phyloP scores from a whole-genome alignment of 148 eudicot genomes.

The Rhododendron ferrugineum region DNA sequence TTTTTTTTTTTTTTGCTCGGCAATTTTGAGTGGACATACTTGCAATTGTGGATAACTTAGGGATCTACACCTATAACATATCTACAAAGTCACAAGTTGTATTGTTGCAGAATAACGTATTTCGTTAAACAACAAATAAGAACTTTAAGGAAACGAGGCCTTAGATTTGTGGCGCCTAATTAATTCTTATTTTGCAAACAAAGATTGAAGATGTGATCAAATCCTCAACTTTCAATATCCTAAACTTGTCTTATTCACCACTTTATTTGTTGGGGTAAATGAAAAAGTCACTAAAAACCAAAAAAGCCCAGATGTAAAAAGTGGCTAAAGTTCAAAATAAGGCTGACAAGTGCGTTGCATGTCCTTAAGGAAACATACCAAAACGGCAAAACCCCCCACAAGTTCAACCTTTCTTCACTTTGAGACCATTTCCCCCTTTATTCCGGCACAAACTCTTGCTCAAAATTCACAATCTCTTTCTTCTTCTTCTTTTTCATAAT shows the following conservation, averaged over 20 bases:
- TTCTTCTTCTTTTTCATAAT: no score
- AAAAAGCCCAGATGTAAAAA: background rate
- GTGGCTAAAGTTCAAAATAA: background rate
- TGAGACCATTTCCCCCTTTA: slow-evolving; percentile 6
- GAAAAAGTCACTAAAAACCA: background rate
- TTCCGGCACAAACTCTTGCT: slow-evolving; percentile 7
- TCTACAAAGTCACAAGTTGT: no score
- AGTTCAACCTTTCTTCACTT: background rate
- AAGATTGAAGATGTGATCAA: background rate
- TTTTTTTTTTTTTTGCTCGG: no score
- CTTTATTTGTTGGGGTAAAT: background rate
- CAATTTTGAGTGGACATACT: background rate
- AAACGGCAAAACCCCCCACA: slow-evolving; percentile 2
- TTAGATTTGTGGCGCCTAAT: background rate
- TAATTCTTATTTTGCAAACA: background rate
- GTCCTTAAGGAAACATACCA: slow-evolving; percentile 15
- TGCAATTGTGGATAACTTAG: background rate
- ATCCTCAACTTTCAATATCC: background rate
- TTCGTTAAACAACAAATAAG: no score
- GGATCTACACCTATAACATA: background rate
- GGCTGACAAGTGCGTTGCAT: slow-evolving; percentile 10
- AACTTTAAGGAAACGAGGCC: no score
- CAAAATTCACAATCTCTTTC: background rate
- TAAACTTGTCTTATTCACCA: background rate
- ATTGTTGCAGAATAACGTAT: no score